These are phyloP conservation scores for Phytophthora parvispora DNA, from an alignment of 352 stramenopile species.

Conservation along the genomic window DNA sequence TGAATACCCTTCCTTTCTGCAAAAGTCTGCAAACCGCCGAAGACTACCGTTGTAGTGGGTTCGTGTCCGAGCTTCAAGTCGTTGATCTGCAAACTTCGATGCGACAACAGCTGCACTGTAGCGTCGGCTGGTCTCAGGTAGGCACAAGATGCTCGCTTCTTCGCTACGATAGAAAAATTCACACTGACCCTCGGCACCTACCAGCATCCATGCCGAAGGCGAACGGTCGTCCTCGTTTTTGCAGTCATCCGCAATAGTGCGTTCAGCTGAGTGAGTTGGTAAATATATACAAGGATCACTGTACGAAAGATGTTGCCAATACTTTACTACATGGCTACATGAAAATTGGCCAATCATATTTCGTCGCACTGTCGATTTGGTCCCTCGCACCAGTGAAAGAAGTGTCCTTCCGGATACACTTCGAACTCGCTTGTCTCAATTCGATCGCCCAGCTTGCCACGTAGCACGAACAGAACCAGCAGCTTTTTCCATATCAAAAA, in stretches of 20 bases:
- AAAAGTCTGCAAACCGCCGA: slow-evolving; percentile 29
- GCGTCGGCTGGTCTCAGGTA: slow-evolving; percentile 8
- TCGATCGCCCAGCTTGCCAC: too few relatives aligned
- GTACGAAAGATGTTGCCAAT: not conserved
- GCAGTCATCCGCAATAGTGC: not conserved
- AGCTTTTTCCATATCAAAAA: too few relatives aligned
- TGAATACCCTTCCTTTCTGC: slow-evolving; percentile 14
- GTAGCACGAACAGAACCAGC: too few relatives aligned
- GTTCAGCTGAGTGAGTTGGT: not conserved
- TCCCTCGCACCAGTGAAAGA: not conserved
- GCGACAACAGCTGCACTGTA: slow-evolving; percentile 29
- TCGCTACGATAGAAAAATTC: not conserved
- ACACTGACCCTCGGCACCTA: not conserved
- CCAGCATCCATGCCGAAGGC: not conserved
- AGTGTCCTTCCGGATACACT: too few relatives aligned
- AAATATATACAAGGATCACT: not conserved
- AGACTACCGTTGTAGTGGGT: slow-evolving; percentile 33
- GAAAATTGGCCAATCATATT: not conserved
- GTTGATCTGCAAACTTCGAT: slow-evolving; percentile 21
- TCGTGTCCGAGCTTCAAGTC: slow-evolving; percentile 23
- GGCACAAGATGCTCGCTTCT: not conserved
- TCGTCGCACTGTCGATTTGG: not conserved
- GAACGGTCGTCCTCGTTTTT: not conserved
- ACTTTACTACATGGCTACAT: not conserved
- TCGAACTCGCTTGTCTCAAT: too few relatives aligned